Conservation (phyloP, 306 rosid species). For the Quercus agrifolia region DNA sequence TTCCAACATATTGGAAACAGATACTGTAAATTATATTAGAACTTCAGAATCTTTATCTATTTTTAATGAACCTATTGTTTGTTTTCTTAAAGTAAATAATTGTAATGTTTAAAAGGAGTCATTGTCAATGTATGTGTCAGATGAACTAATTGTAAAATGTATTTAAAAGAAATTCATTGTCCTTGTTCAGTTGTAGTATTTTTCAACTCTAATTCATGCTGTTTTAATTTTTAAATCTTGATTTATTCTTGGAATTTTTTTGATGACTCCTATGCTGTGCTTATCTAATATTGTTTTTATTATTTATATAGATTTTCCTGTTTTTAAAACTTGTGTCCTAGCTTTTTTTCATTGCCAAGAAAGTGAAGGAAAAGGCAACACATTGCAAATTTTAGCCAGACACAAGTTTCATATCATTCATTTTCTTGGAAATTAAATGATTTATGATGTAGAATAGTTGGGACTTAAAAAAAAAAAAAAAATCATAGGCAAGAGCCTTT, state of each 20-base stretch:
- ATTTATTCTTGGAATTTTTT: background rate
- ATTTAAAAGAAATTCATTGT: background rate
- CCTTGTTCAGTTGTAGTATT: background rate
- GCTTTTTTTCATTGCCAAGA: slow-evolving; percentile 1
- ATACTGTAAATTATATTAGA: background rate
- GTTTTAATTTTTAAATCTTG: background rate
- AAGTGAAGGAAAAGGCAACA: background rate
- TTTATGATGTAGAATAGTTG: background rate
- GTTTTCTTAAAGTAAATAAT: background rate
- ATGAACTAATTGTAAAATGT: background rate
- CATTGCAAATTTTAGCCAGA: background rate
- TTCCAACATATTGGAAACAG: background rate
- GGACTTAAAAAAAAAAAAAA: background rate
- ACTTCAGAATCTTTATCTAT: background rate
- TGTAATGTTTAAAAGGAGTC: background rate
- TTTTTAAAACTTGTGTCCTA: background rate
- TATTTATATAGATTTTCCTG: background rate
- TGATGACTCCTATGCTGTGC: background rate
- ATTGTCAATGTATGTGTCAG: background rate
- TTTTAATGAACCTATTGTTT: background rate
- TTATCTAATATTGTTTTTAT: background rate
- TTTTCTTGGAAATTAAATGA: background rate
- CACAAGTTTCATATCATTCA: background rate
- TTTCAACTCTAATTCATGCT: background rate
- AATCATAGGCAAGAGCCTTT: background rate